phyloP scores from a whole-genome alignment of 768 basidiomycete genomes.

The Cantharellus cinnabarinus region DNA sequence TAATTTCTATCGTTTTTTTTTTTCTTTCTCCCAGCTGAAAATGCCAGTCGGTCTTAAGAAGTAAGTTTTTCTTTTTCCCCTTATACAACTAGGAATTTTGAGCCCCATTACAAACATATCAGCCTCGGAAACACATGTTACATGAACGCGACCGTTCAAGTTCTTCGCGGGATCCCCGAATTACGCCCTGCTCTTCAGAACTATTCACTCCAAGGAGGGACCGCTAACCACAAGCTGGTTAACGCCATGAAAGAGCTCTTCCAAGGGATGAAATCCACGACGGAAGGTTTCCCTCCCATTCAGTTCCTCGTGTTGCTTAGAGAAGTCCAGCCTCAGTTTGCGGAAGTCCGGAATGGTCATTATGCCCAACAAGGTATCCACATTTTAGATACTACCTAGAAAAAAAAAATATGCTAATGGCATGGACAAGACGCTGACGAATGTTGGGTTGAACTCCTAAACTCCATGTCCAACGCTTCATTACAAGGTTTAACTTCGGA shows the following conservation, averaged over 20 bases:
- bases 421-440: slow-evolving; percentile 57
- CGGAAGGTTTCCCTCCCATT: slow-evolving; percentile 51
- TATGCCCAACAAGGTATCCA: slow-evolving; percentile 61
- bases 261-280: slow-evolving; percentile 47
- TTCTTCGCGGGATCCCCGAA: slow-evolving; percentile 82
- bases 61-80: slow-evolving; percentile 15
- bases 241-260: slow-evolving; percentile 51
- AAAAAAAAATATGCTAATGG: not conserved
- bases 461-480: slow-evolving; percentile 35
- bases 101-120: not conserved
- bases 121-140: slow-evolving; percentile 91
- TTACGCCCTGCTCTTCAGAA: slow-evolving; percentile 48
- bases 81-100: not conserved
- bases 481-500: slow-evolving; percentile 28
- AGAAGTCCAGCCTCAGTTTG: slow-evolving; percentile 75
- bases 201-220: slow-evolving; percentile 18
- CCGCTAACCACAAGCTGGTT: slow-evolving; percentile 18
- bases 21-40: slow-evolving; percentile 29
- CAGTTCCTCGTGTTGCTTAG: slow-evolving; percentile 46
- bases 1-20: slow-evolving; percentile 4
- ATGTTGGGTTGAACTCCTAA: slow-evolving; percentile 60
- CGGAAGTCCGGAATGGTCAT: slow-evolving; percentile 34
- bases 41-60: slow-evolving; percentile 70
- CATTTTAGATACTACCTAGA: not conserved
- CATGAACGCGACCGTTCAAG: slow-evolving; percentile 90